Conservation (phyloP, 495 filamentous ascomycete species). For the Apiosordaria backusii region DNA sequence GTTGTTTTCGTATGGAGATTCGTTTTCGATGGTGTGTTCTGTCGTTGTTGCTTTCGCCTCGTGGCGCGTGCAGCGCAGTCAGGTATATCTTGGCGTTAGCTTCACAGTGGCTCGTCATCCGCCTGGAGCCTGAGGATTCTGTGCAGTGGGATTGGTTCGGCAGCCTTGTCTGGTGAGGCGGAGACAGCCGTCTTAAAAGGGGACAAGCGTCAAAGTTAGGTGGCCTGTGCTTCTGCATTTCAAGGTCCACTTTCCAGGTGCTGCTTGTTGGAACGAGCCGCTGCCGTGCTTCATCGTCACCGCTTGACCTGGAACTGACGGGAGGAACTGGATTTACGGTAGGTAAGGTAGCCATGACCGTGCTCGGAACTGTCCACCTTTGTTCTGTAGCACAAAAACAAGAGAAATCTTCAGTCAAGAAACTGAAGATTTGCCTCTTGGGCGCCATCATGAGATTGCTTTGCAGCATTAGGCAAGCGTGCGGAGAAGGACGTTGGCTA, state of each 20-base stretch:
- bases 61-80: slow-evolving; percentile 26
- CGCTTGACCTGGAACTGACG: neutral
- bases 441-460: neutral
- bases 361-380: neutral
- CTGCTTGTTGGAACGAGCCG: slow-evolving; percentile 1
- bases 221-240: slow-evolving; percentile 9
- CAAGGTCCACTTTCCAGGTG: slow-evolving; percentile 1
- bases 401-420: neutral
- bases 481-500: neutral
- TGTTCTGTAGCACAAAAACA: neutral
- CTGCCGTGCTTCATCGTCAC: neutral
- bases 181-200: neutral
- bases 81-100: slow-evolving; percentile 19
- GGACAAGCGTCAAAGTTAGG: neutral
- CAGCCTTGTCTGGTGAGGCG: slow-evolving; percentile 13
- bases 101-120: slow-evolving; percentile 29
- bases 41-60: slow-evolving; percentile 27
- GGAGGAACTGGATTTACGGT: too few species aligned
- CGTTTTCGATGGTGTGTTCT: slow-evolving; percentile 26
- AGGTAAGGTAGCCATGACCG: too few species aligned
- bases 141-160: neutral
- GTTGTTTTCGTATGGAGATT: slow-evolving; percentile 6
- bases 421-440: too few species aligned
- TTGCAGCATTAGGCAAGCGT: neutral
- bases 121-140: slow-evolving; percentile 26